Evolutionary conservation across 441 rosid genomes (phyloP).

Genomic region (Biscutella auriculata): DNA sequence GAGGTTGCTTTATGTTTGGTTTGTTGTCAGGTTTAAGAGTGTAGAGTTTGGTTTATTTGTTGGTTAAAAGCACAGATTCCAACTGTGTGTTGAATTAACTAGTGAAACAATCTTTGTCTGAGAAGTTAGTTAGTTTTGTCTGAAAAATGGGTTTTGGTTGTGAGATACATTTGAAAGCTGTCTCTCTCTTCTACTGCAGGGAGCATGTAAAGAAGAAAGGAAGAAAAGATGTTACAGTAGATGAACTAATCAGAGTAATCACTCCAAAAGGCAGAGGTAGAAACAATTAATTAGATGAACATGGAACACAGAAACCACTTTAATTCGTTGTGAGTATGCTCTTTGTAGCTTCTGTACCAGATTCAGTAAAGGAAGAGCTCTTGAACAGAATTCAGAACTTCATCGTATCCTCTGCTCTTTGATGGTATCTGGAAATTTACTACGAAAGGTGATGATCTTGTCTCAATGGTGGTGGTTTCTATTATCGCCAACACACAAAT

Average conservation of each 20-base stretch:
- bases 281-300: background rate
- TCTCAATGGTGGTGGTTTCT: background rate
- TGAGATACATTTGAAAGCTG: background rate
- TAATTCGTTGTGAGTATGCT: background rate
- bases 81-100: background rate
- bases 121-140: background rate
- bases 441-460: background rate
- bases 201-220: constrained; percentile 69
- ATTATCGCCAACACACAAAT: background rate
- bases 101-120: background rate
- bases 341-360: constrained; percentile 44
- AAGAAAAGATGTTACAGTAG: constrained; percentile 66
- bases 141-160: background rate
- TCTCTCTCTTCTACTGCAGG: constrained; percentile 28
- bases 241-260: constrained; percentile 66
- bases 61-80: background rate
- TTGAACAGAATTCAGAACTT: constrained; percentile 39
- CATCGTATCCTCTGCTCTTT: constrained; percentile 30
- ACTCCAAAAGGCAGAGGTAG: constrained; percentile 87
- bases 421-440: background rate
- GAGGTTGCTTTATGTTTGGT: background rate
- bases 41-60: background rate
- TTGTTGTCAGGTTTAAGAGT: background rate
- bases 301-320: background rate
- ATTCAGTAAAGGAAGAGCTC: constrained; percentile 43